Evolutionary conservation across 139 green algal species (phyloP), one percentile per base, ranked within the genome.

Genomic region (Parachlorella kessleri): DNA sequence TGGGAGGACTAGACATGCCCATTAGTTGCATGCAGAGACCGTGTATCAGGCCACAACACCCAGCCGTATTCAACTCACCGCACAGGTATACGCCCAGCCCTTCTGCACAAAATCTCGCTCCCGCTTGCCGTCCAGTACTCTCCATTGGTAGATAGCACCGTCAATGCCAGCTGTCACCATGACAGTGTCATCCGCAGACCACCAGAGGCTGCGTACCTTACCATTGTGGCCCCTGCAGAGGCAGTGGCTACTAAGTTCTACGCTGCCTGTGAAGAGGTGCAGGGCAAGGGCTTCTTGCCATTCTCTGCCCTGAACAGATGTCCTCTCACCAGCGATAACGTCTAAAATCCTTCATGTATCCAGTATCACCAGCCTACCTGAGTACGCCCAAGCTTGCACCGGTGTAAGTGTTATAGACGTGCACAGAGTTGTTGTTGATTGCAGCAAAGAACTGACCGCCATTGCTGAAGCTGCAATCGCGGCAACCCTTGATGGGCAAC

Each of bases 61-160:
- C n/a, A n/a, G n/a, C n/a, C n/a, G n/a, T n/a, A n/a, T n/a, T n/a
- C n/a, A 88, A 86, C 81, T 90, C 89, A 84, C 70, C 74, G 70
- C 90, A 85, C 37, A 84, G 78, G 14, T 82, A 75, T 64, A 73
- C 59, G 41, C 73, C 70, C 55, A 73, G 26, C 83, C 88, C 88
- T 97, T 96, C 39, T 94, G 83, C 71, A 95, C 91, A 80, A 90
- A 89, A 75, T 93, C 89, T 8, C 75, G 73, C 66, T 83, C 77
- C 4, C 88, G 84, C 77, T 93, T 94, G 63, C 94, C 87, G 75
- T 93, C 88, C 6, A 83, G 74, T n/a, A 97, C 84, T 18, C 84
- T 80, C 95, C 95, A 98, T 84, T 97, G 91, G 72, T 98, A 98
- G 72, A 98, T 88, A 0, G 93, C 93, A 18, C 95, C 95, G 67